A percentile compares a stretch with the other conserved stretches of the same genome.
Evolutionary conservation across 768 basidiomycete genomes (phyloP).

Genomic region (Lactarius hengduanensis): DNA sequence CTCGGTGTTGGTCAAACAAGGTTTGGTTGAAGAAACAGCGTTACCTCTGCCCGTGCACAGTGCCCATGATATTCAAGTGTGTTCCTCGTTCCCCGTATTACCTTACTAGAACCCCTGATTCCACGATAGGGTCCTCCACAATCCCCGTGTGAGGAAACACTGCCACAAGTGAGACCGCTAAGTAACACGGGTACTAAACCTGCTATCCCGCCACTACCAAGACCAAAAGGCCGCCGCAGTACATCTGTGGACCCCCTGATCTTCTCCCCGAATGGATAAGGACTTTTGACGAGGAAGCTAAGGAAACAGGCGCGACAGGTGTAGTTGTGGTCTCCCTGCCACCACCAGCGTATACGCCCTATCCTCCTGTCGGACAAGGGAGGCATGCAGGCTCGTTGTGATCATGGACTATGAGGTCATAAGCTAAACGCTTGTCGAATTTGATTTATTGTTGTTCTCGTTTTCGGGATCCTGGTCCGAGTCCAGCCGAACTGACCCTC

Average conservation of each 20-base stretch:
- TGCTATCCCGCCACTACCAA: background rate
- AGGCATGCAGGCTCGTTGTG: slow-evolving; percentile 13
- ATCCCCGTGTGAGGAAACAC: background rate
- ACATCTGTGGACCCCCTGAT: background rate
- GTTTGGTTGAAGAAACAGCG: slow-evolving; percentile 22
- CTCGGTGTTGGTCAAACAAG: slow-evolving; percentile 25
- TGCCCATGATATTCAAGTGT: slow-evolving; percentile 21
- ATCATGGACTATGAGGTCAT: slow-evolving; percentile 8
- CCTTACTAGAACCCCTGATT: background rate
- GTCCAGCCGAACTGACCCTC: background rate
- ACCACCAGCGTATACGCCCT: slow-evolving; percentile 23
- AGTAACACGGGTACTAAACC: background rate
- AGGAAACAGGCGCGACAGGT: background rate
- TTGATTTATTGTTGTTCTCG: background rate
- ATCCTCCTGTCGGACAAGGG: slow-evolving; percentile 19
- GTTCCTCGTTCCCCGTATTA: background rate
- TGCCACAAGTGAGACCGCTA: background rate
- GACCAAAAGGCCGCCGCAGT: background rate
- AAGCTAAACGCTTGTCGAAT: background rate
- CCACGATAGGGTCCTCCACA: background rate
- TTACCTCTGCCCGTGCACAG: slow-evolving; percentile 22
- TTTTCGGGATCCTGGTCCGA: background rate
- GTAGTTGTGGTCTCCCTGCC: slow-evolving; percentile 10
- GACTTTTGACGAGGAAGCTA: background rate
- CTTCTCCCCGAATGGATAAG: background rate